Evolutionary conservation across 1,284 basidiomycete species (phyloP).

Genomic region (Moesziomyces globuligerus): DNA sequence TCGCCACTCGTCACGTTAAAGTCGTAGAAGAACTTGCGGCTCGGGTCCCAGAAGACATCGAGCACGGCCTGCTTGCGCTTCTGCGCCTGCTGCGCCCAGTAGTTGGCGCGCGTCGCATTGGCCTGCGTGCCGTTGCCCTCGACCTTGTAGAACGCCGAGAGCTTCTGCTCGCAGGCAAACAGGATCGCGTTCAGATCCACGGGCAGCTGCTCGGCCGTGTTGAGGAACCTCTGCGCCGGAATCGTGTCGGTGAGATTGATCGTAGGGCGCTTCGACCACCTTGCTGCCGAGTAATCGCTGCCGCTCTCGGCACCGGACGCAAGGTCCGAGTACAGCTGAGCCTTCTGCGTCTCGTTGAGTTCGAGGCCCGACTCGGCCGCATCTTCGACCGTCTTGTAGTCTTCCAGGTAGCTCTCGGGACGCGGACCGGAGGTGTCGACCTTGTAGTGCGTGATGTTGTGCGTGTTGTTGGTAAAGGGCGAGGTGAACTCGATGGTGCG

Average conservation of each 20-base stretch:
- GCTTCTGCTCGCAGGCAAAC: constrained; percentile 70
- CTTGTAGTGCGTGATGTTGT: constrained; percentile 76
- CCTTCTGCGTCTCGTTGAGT: constrained; percentile 71
- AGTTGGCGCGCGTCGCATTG: constrained; percentile 66
- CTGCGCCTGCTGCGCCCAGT: constrained; percentile 74
- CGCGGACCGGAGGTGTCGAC: constrained; percentile 82
- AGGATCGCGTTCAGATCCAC: constrained; percentile 86
- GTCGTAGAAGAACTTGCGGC: constrained; percentile 87
- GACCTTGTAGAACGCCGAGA: constrained; percentile 69
- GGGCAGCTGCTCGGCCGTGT: constrained; percentile 77
- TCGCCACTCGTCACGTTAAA: constrained; percentile 69
- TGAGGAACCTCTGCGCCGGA: constrained; percentile 77
- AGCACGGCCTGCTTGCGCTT: constrained; percentile 77
- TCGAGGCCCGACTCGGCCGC: constrained; percentile 72
- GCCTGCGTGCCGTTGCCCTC: constrained; percentile 69
- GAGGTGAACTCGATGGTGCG: constrained; percentile 79
- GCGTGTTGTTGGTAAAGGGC: constrained; percentile 76
- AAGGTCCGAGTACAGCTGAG: constrained; percentile 84
- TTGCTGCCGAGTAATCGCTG: constrained; percentile 65
- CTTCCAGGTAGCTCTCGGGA: constrained; percentile 77
- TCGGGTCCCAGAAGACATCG: constrained; percentile 85
- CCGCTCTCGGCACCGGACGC: constrained; percentile 86
- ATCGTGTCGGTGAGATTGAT: constrained; percentile 69
- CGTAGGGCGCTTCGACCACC: constrained; percentile 72
- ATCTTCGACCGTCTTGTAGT: constrained; percentile 76